phyloP scores from a whole-genome alignment of 228 moss, liverwort and hornwort species.

The Sphagnum fallax region DNA sequence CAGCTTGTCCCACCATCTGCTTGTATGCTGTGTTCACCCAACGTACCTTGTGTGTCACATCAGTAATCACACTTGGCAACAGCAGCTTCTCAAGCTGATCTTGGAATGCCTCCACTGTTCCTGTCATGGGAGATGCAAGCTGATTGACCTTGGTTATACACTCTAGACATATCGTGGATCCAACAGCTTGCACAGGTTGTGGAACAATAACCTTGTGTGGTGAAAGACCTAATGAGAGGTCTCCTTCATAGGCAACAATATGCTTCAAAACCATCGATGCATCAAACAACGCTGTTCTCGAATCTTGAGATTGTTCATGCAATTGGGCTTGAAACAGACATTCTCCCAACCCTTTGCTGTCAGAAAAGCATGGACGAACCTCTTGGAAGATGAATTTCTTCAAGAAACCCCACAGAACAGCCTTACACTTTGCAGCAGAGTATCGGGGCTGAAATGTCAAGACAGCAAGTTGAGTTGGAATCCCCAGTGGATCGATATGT shows the following conservation, averaged over 20 bases:
- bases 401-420: slow-evolving; percentile 68
- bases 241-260: background rate
- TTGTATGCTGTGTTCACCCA: slow-evolving; percentile 62
- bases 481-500: slow-evolving; percentile 63
- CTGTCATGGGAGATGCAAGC: slow-evolving; percentile 13
- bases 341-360: background rate
- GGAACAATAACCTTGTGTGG: slow-evolving; percentile 41
- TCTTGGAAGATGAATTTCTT: slow-evolving; percentile 62
- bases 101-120: slow-evolving; percentile 30
- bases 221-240: slow-evolving; percentile 1
- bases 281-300: background rate
- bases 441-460: slow-evolving; percentile 32
- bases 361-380: background rate
- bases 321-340: background rate
- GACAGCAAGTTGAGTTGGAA: slow-evolving; percentile 31
- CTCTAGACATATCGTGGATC: slow-evolving; percentile 45
- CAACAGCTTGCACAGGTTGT: slow-evolving; percentile 41
- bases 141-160: slow-evolving; percentile 14
- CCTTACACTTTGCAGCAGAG: slow-evolving; percentile 29
- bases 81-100: slow-evolving; percentile 26
- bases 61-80: slow-evolving; percentile 50
- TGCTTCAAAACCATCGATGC: background rate
- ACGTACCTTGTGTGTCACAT: slow-evolving; percentile 36
- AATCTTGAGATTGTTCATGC: background rate
- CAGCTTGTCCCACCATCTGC: slow-evolving; percentile 56